Conservation (phyloP, 257 asterid species). For the Eucommia ulmoides region DNA sequence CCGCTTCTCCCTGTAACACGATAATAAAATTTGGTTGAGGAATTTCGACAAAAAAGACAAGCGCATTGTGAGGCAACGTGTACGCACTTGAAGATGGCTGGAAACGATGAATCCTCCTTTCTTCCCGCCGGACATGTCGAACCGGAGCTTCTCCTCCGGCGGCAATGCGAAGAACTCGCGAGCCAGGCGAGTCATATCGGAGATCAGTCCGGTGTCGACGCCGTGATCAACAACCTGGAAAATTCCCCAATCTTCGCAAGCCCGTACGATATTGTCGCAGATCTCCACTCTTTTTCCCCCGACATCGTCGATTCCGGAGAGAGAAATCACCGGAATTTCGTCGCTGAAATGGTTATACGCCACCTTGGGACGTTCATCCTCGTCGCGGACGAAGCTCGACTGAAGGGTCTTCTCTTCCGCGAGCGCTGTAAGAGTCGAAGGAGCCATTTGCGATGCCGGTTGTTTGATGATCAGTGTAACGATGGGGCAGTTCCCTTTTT, state of each 20-base stretch:
- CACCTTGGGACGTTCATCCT: conserved; percentile 80
- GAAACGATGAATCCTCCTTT: conserved; percentile 82
- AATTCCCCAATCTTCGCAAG: conserved; percentile 88
- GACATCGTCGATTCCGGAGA: conserved; percentile 35
- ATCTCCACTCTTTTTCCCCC: conserved; percentile 31
- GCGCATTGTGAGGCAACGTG: background rate
- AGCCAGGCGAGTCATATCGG: conserved; percentile 40
- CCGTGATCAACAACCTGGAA: conserved; percentile 86
- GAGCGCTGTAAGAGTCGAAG: conserved; percentile 24
- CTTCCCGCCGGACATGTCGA: conserved; percentile 72
- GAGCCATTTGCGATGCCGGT: no score
- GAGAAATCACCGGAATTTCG: conserved; percentile 77
- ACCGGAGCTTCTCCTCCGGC: conserved; percentile 47
- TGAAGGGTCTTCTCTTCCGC: conserved; percentile 26
- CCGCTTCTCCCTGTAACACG: conserved; percentile 54
- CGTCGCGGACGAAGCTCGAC: conserved; percentile 58
- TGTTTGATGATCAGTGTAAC: no score
- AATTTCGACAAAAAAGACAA: background rate
- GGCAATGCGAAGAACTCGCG: conserved; percentile 52
- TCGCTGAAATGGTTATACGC: conserved; percentile 58
- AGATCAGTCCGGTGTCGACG: conserved; percentile 25
- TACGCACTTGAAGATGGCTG: conserved; percentile 64
- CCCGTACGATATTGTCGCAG: conserved; percentile 42
- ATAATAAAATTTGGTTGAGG: background rate
- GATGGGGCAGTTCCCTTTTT: no score